Conservation (phyloP, 2,329 filamentous ascomycete genomes). For the Aspergillus calidoustus region DNA sequence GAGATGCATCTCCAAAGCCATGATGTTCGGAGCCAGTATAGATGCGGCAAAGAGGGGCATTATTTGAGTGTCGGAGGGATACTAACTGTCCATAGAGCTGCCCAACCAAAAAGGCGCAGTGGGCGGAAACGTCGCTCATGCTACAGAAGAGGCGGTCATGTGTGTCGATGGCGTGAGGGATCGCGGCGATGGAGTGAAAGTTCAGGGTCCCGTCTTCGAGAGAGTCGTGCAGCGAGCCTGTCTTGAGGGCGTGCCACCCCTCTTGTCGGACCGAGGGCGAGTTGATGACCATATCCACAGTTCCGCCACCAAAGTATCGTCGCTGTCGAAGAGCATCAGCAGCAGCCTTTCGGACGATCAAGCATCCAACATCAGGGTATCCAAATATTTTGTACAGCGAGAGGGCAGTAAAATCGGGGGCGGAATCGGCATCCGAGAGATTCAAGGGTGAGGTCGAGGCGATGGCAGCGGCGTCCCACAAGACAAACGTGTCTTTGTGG, state of each 20-base stretch:
- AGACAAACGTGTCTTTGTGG: constrained; percentile 8
- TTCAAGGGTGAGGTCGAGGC: constrained; percentile 19
- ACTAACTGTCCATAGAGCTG: constrained; percentile 4
- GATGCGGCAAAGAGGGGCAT: constrained; percentile 15
- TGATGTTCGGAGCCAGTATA: constrained; percentile 10
- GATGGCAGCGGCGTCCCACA: constrained; percentile 22
- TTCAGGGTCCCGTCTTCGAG: constrained; percentile 22
- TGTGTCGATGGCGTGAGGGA: constrained; percentile 17
- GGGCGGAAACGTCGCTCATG: constrained; percentile 12
- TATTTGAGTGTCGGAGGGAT: constrained; percentile 17
- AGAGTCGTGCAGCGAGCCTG: constrained; percentile 10
- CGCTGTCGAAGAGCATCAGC: constrained; percentile 13
- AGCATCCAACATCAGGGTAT: constrained; percentile 21
- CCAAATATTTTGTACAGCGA: constrained; percentile 26
- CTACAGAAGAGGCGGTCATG: constrained; percentile 14
- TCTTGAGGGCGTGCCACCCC: constrained; percentile 21
- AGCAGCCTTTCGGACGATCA: constrained; percentile 20
- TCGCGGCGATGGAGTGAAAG: constrained; percentile 21
- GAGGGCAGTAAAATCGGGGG: constrained; percentile 23
- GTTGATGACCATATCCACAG: constrained; percentile 23
- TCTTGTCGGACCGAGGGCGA: background rate
- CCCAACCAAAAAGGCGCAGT: constrained; percentile 14
- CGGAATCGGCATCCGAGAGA: constrained; percentile 10
- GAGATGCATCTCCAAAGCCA: constrained; percentile 11
- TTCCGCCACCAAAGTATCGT: constrained; percentile 24